These are phyloP conservation scores for Panaeolus cyanescens DNA, from an alignment of 768 basidiomycete genomes.

Conservation along the genomic window DNA sequence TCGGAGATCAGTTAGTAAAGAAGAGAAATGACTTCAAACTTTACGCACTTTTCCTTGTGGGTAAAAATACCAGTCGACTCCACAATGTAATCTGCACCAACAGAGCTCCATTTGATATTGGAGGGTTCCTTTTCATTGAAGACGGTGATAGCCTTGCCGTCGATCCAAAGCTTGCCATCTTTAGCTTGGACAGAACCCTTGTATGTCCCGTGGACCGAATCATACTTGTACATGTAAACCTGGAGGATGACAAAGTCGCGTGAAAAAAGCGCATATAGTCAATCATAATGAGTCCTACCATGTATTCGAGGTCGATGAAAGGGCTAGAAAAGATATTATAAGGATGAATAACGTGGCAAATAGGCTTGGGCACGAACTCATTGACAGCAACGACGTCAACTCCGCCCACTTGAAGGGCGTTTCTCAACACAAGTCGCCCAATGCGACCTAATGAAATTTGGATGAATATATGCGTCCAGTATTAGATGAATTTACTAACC, in stretches of 20 bases:
- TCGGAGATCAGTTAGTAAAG: neutral
- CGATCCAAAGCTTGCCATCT: constrained; percentile 81
- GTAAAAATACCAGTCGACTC: constrained; percentile 98
- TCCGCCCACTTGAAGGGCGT: constrained; percentile 71
- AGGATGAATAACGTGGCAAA: neutral
- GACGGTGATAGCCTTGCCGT: constrained; percentile 71
- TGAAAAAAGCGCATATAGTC: neutral
- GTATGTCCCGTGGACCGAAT: constrained; percentile 85
- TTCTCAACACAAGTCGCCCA: constrained; percentile 93
- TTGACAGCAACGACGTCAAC: constrained; percentile 86
- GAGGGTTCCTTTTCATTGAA: constrained; percentile 84
- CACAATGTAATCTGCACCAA: constrained; percentile 85
- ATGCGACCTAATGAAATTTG: constrained; percentile 71
- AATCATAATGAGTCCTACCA: constrained; percentile 50
- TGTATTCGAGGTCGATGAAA: constrained; percentile 91
- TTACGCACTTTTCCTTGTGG: constrained; percentile 73
- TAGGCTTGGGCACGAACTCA: too few relatives aligned
- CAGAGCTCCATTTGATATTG: constrained; percentile 75
- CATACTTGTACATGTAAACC: constrained; percentile 96
- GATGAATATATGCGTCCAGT: neutral
- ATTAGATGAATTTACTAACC: constrained; percentile 44
- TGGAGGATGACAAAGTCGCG: constrained; percentile 20
- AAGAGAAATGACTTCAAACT: neutral
- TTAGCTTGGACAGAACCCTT: constrained; percentile 73
- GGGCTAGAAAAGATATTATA: constrained; percentile 50